Percentiles rank a stretch among this genome's conserved stretches.
phyloP scores from a whole-genome alignment of 2,329 filamentous ascomycete species.

The Penicillium sp. region DNA sequence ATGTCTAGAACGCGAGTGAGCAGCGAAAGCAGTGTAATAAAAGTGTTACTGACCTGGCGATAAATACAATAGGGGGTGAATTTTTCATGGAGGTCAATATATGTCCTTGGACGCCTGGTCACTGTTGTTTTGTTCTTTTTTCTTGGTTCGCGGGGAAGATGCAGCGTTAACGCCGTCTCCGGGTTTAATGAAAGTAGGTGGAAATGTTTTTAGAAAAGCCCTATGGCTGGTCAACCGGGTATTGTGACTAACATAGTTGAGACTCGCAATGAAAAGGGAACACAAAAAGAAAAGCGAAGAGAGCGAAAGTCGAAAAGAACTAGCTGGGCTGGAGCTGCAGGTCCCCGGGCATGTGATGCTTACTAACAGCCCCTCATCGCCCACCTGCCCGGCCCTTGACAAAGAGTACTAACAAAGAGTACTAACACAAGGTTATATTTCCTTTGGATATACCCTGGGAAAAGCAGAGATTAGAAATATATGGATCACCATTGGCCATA shows the following conservation, averaged over 20 bases:
- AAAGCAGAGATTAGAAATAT: too few species aligned
- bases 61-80: conserved; percentile 42
- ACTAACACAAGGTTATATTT: too few species aligned
- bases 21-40: neutral
- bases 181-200: neutral
- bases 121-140: neutral
- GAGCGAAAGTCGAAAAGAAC: neutral
- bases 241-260: neutral
- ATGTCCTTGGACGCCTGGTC: neutral
- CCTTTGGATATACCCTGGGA: too few species aligned
- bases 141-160: neutral
- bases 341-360: conserved; percentile 6
- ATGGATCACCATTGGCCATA: too few species aligned
- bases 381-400: too few species aligned
- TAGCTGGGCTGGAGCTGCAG: neutral
- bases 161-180: neutral
- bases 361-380: neutral
- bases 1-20: conserved; percentile 62
- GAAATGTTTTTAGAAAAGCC: neutral
- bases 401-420: too few species aligned
- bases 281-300: neutral
- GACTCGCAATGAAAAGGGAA: neutral
- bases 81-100: conserved; percentile 33
- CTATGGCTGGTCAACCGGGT: neutral
- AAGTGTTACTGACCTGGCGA: conserved; percentile 37